A percentile compares a stretch with the other conserved stretches of the same genome.
These are phyloP conservation scores for Rhodotorula babjevae DNA, from an alignment of 768 basidiomycete species.

Conservation along the genomic window DNA sequence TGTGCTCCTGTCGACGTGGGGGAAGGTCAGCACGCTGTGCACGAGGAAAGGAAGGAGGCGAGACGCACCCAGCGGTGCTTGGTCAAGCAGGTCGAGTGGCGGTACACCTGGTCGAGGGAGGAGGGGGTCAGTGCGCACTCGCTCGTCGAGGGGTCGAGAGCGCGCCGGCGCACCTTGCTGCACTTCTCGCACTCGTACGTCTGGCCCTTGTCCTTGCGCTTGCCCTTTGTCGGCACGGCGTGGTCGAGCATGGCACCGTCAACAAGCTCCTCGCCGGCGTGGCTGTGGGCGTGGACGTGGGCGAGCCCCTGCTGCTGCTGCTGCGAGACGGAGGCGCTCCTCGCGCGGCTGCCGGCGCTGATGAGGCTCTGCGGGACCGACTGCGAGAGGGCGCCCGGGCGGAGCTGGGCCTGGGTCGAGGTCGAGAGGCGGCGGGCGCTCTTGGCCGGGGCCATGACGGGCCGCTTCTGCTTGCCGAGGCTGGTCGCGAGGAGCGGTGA, in stretches of 20 bases:
- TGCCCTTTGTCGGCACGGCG: not conserved
- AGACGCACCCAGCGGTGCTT: slow-evolving; percentile 87
- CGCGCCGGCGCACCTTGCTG: slow-evolving; percentile 56
- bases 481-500: slow-evolving; percentile 13
- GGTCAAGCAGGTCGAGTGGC: slow-evolving; percentile 86
- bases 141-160: not conserved
- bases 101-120: slow-evolving; percentile 43
- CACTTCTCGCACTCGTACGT: slow-evolving; percentile 76
- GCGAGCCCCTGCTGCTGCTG: too few relatives aligned
- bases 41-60: not conserved
- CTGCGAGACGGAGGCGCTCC: not conserved
- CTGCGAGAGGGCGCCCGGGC: not conserved
- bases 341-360: not conserved
- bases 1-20: slow-evolving; percentile 31
- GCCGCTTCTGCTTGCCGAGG: slow-evolving; percentile 27
- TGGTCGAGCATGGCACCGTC: not conserved
- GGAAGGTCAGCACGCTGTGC: not conserved
- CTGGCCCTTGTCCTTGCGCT: slow-evolving; percentile 68
- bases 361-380: not conserved
- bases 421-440: slow-evolving; percentile 18
- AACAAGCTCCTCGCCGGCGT: slow-evolving; percentile 44
- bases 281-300: not conserved
- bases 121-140: slow-evolving; percentile 32
- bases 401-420: slow-evolving; percentile 5
- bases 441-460: slow-evolving; percentile 2